Base-by-base conservation (phyloP, 2,329 filamentous ascomycete species). In the Tympanopsis confertula region DNA sequence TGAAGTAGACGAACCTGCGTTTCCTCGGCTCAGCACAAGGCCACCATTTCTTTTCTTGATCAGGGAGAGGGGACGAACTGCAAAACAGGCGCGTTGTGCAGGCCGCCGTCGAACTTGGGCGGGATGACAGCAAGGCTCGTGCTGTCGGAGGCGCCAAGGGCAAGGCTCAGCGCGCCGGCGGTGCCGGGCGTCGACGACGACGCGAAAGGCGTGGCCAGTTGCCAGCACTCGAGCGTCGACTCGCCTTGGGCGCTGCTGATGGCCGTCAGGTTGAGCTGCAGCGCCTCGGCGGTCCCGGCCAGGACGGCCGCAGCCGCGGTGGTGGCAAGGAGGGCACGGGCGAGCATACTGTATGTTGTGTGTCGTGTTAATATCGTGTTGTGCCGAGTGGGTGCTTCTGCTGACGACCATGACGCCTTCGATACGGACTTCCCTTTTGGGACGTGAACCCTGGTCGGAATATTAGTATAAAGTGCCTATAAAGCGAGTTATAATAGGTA, bases 201-300 rank as follows among this genome's bases (percentile, higher is more conserved):
- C 4, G 42, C 20, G 38, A 62, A 62, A 12, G 56, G 55, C 3
- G 52, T 44, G 20, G 42, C 39, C 5, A 68, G 44, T 40, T 62
- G 56, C 64, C 64, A 68, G 55, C 64, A 68, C 48, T 67, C 60
- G 4, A 68, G 45, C 5, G 52, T 53, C 5, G 65, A 68, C 4
- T 49, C 48, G 38, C 57, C 56, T 38, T 59, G 49, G 13, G 42
- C 45, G 1, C 56, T 56, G 32, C 47, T 47, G 19, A 67, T 41
- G 14, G 62, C 56, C 3, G 64, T 68, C 38, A 68, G 42, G 44
- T 65, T 67, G 18, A 67, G 51, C n/a, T n/a, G n/a, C n/a, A n/a
- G n/a, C n/a, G n/a, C n/a, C n/a, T n/a, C n/a, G n/a, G n/a, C n/a
- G n/a, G n/a, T n/a, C n/a, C n/a, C n/a, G n/a, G n/a, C n/a, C n/a